Evolutionary conservation across 73 alveolate genomes (phyloP), one percentile per base, ranked within the genome.

Genomic region (Paraurostyla sp.): DNA sequence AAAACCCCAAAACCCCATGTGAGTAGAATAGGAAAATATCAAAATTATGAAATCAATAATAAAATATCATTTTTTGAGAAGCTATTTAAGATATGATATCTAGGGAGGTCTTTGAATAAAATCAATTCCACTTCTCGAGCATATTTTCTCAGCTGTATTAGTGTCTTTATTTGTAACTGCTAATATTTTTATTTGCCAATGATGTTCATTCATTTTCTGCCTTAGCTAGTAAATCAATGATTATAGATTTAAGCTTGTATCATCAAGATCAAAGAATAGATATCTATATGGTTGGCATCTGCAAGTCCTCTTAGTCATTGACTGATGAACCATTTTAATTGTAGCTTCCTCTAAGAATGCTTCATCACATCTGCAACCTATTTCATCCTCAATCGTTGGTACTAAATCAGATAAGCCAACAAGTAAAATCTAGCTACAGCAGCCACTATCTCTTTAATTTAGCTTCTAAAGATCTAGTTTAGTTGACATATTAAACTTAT

Each of bases 281-380:
- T 22, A 40, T 40, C 41, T 65, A 38, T 65, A 65, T 15, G 60
- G 60, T 7, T 30, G 32, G 25, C 82, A 65, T 6, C 15, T 15
- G 38, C 82, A 65, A 1, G 35, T 65, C 58, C 42, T 65, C 1
- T 6, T 15, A 3, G 15, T 58, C 16, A 18, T 38, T 1, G 82
- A 65, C 13, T 65, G 6, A 38, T 40, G 7, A 25, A 65, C 6
- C 7, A 65, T 30, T 16, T 49, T 45, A 9, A 73, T 15, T 23
- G 87, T 71, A 27, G 87, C 7, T 45, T 73, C 87, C 23, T 73
- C 87, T 57, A 43, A 13, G 18, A 23, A 73, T 2, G 87, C 57
- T 50, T 73, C 87, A 50, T 73, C 87, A 30, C 57, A 42, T 25
- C 13, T 45, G 9, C 41, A 1, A 27, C 36, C 36, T 11, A 73